Conservation (phyloP, 1,284 basidiomycete genomes). For the Thecaphora thlaspeos region DNA sequence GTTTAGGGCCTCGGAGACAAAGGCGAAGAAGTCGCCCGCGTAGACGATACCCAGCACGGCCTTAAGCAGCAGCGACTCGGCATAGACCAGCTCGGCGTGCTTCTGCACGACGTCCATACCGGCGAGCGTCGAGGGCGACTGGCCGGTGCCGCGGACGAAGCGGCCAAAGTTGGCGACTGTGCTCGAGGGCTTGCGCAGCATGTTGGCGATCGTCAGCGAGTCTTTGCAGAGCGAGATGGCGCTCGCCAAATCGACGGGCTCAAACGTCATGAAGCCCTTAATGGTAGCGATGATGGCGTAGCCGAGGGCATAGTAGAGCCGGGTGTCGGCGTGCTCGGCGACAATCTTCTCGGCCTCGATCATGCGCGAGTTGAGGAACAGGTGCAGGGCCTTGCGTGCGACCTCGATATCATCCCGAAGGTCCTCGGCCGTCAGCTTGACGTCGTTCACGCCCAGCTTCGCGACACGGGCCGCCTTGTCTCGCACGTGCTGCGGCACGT, state of each 20-base stretch:
- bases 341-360: slow-evolving; percentile 53
- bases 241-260: slow-evolving; percentile 51
- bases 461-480: slow-evolving; percentile 49
- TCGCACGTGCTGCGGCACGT: slow-evolving; percentile 26
- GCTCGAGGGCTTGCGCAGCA: slow-evolving; percentile 48
- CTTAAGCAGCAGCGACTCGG: slow-evolving; percentile 52
- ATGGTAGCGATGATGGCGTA: slow-evolving; percentile 54
- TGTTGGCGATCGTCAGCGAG: slow-evolving; percentile 42
- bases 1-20: slow-evolving; percentile 55
- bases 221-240: slow-evolving; percentile 56
- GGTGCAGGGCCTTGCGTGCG: slow-evolving; percentile 45
- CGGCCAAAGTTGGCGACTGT: slow-evolving; percentile 47
- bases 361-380: slow-evolving; percentile 57
- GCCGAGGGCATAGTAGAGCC: slow-evolving; percentile 55
- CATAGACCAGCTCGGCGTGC: slow-evolving; percentile 55
- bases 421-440: slow-evolving; percentile 29
- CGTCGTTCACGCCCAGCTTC: slow-evolving; percentile 44
- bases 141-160: slow-evolving; percentile 53
- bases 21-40: slow-evolving; percentile 55
- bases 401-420: slow-evolving; percentile 42
- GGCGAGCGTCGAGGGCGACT: slow-evolving; percentile 36
- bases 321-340: slow-evolving; percentile 39
- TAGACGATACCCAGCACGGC: slow-evolving; percentile 54
- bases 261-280: slow-evolving; percentile 58
- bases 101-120: slow-evolving; percentile 51